Evolutionary conservation across 2,329 filamentous ascomycete species (phyloP).

Genomic region (Metarhizium album): DNA sequence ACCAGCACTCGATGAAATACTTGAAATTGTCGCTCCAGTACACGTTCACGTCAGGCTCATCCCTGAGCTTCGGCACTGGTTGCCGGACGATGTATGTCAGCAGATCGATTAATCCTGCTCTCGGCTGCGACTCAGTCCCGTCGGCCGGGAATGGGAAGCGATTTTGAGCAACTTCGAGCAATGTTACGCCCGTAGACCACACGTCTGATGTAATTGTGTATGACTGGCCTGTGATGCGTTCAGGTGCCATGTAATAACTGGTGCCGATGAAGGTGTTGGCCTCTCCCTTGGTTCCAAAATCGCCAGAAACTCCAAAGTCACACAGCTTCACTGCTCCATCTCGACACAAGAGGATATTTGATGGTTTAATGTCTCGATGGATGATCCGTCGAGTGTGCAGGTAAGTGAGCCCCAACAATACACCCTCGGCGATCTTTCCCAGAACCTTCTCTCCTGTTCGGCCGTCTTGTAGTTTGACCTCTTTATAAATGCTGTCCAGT

Average conservation of each 20-base stretch:
- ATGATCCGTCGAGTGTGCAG: slow-evolving; percentile 95
- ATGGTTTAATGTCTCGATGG: slow-evolving; percentile 97
- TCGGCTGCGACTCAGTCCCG: slow-evolving; percentile 88
- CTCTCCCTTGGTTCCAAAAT: slow-evolving; percentile 97
- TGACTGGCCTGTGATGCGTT: slow-evolving; percentile 92
- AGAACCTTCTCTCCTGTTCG: slow-evolving; percentile 95
- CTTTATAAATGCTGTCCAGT: slow-evolving; percentile 91
- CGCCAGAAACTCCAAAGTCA: slow-evolving; percentile 94
- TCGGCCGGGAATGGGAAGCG: slow-evolving; percentile 97
- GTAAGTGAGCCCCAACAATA: slow-evolving; percentile 87
- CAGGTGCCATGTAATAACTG: slow-evolving; percentile 98
- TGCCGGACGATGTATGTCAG: slow-evolving; percentile 96
- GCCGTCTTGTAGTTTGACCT: slow-evolving; percentile 90
- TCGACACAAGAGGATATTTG: slow-evolving; percentile 88
- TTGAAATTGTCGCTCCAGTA: slow-evolving; percentile 97
- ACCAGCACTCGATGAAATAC: slow-evolving; percentile 99
- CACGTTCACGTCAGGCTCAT: slow-evolving; percentile 81
- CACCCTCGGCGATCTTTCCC: slow-evolving; percentile 91
- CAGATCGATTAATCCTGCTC: slow-evolving; percentile 85
- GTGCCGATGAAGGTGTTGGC: slow-evolving; percentile 99
- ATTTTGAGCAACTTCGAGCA: slow-evolving; percentile 98
- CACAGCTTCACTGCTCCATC: slow-evolving; percentile 93
- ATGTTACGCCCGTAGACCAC: slow-evolving; percentile 91
- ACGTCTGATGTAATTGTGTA: slow-evolving; percentile 99
- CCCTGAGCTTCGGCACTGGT: slow-evolving; percentile 88